Evolutionary conservation across 257 asterid species (phyloP).

Genomic region (Salvia rosmarinus): DNA sequence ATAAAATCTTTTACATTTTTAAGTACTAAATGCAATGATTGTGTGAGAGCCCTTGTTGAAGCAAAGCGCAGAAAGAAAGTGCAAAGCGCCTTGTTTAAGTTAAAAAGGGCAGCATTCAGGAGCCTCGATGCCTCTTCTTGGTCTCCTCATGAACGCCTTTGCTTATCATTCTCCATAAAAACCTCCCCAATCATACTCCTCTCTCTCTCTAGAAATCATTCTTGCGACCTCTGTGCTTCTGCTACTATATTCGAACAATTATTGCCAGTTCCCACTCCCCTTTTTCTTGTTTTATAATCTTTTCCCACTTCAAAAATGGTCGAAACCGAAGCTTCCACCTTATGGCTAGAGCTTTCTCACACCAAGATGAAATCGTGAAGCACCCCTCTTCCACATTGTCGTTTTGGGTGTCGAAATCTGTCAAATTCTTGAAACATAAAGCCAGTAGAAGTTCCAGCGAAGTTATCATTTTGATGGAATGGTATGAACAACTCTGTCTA

Average conservation of each 20-base stretch:
- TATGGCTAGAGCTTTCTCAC: conserved; percentile 50
- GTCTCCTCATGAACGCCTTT: conserved; percentile 22
- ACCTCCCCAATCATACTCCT: conserved; percentile 22
- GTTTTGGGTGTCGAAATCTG: conserved; percentile 57
- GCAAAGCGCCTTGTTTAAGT: conserved; percentile 47
- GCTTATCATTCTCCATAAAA: conserved; percentile 34
- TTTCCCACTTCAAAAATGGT: conserved; percentile 44
- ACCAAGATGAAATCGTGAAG: conserved; percentile 31
- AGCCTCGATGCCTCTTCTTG: conserved; percentile 31
- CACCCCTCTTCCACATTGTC: conserved; percentile 46
- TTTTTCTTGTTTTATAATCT: conserved; percentile 27
- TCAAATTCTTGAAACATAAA: conserved; percentile 45
- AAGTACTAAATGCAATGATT: conserved; percentile 39
- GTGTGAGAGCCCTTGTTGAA: conserved; percentile 54
- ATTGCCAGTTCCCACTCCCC: conserved; percentile 46
- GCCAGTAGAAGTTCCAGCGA: conserved; percentile 43
- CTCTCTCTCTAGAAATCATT: conserved; percentile 32
- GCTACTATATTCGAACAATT: conserved; percentile 38
- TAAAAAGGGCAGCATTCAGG: conserved; percentile 38
- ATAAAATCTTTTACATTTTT: neutral
- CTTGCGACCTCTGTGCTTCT: conserved; percentile 41
- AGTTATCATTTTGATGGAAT: conserved; percentile 57
- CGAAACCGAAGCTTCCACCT: conserved; percentile 38
- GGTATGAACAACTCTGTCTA: conserved; percentile 53
- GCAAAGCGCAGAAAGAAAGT: conserved; percentile 42